Conservation (phyloP, 2,329 filamentous ascomycete genomes). For the Chalaropsis thielavioides region DNA sequence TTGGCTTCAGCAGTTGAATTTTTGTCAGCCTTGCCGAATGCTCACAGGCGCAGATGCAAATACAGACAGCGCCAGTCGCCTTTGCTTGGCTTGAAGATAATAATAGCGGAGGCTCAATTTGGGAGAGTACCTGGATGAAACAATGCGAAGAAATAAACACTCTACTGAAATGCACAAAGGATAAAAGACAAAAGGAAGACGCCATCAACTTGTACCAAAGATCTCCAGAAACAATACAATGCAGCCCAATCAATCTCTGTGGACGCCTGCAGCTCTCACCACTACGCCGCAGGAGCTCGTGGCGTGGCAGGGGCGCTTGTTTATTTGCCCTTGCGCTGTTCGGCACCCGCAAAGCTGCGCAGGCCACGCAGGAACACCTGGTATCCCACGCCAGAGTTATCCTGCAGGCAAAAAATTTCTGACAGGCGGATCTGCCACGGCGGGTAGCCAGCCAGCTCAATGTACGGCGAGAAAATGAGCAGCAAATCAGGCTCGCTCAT, state of each 20-base stretch:
- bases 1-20: background rate
- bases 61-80: too few species aligned
- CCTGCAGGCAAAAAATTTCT: constrained; percentile 71
- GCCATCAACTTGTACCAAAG: constrained; percentile 11
- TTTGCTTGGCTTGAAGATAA: background rate
- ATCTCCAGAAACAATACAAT: background rate
- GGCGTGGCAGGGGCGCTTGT: background rate
- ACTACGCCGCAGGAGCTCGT: background rate
- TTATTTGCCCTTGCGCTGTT: constrained; percentile 69
- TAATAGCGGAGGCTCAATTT: background rate
- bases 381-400: constrained; percentile 77
- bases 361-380: constrained; percentile 81
- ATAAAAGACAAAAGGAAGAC: background rate
- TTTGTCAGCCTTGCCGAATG: background rate
- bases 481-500: constrained; percentile 84
- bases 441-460: constrained; percentile 81
- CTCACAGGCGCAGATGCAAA: background rate
- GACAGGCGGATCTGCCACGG: constrained; percentile 93
- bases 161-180: constrained; percentile 1
- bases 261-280: background rate
- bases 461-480: constrained; percentile 69
- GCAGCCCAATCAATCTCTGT: background rate
- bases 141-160: constrained; percentile 5
- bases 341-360: constrained; percentile 69
- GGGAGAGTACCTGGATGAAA: background rate